Percentiles rank a stretch among this genome's conserved stretches.
Conservation (phyloP, 345 rosid genomes). For the Melaleuca alternifolia region DNA sequence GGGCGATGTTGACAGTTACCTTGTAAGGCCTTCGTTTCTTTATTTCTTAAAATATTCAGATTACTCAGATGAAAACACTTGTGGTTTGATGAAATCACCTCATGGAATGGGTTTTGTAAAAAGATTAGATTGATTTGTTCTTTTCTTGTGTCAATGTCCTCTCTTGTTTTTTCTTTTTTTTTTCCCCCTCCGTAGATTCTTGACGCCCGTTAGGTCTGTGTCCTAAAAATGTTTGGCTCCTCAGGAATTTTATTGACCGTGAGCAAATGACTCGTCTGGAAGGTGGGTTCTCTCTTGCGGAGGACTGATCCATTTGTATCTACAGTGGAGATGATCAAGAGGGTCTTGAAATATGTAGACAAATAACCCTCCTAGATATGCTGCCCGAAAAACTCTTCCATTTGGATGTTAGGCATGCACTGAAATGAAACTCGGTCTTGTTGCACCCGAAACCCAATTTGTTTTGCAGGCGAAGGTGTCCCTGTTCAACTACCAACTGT, state of each 20-base stretch:
- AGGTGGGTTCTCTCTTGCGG: not conserved
- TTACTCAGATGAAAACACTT: not conserved
- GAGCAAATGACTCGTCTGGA: not conserved
- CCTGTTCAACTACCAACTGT: slow-evolving; percentile 49
- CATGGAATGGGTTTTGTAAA: not conserved
- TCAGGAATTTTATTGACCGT: not conserved
- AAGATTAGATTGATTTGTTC: not conserved
- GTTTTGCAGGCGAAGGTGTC: slow-evolving; percentile 44
- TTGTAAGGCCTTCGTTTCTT: slow-evolving; percentile 21
- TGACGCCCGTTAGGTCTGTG: not conserved
- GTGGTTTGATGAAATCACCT: not conserved
- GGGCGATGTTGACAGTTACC: slow-evolving; percentile 13
- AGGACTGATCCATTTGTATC: not conserved
- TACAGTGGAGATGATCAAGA: not conserved
- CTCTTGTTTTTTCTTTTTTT: not conserved
- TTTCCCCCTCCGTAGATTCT: not conserved
- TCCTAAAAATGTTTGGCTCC: not conserved
- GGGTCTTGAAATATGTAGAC: not conserved
- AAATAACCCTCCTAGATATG: not conserved
- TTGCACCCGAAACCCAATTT: not conserved
- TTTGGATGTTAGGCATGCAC: not conserved
- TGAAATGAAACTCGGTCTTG: not conserved
- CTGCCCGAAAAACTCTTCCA: not conserved
- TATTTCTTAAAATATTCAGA: not conserved
- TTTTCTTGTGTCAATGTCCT: not conserved